These are phyloP conservation scores for Vitis rotundifolia DNA, from an alignment of 164 flowering plant genomes.

Conservation along the genomic window DNA sequence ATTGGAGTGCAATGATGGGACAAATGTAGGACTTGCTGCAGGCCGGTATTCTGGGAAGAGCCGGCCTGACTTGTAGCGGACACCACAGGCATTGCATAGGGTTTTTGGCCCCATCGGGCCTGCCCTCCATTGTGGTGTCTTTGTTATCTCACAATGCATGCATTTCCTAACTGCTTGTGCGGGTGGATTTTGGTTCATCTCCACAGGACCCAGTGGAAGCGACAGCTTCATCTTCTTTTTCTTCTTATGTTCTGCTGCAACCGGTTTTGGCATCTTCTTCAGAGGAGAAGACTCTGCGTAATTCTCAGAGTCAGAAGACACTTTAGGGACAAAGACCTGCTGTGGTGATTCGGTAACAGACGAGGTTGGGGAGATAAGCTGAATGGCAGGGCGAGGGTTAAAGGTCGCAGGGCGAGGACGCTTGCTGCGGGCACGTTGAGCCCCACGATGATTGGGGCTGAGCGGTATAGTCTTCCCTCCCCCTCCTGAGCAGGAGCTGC, in stretches of 20 bases:
- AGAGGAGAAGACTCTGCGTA: constrained; percentile 52
- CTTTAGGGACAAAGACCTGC: constrained; percentile 16
- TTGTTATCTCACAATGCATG: constrained; percentile 86
- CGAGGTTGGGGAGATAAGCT: constrained; percentile 48
- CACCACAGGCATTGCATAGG: constrained; percentile 97
- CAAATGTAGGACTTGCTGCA: constrained; percentile 92
- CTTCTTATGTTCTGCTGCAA: constrained; percentile 39
- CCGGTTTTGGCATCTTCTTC: constrained; percentile 32
- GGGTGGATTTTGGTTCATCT: constrained; percentile 9
- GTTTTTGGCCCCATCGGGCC: constrained; percentile 98
- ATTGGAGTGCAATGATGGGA: constrained; percentile 82
- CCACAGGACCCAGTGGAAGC: constrained; percentile 15
- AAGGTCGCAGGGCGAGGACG: constrained; percentile 82
- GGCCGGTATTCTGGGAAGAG: constrained; percentile 97
- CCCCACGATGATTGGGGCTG: constrained; percentile 27
- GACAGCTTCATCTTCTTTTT: constrained; percentile 58
- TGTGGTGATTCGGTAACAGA: constrained; percentile 28
- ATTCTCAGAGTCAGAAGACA: constrained; percentile 39
- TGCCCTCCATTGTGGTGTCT: constrained; percentile 95
- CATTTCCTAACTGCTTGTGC: constrained; percentile 60
- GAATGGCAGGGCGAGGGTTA: constrained; percentile 54
- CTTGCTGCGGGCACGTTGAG: constrained; percentile 77
- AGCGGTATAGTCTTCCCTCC: constrained; percentile 39
- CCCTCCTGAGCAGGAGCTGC: constrained; percentile 58
- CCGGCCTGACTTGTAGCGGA: constrained; percentile 88